These are phyloP conservation scores for Arthrobotrys megalospora DNA, from an alignment of 2,329 filamentous ascomycete genomes.

Conservation along the genomic window DNA sequence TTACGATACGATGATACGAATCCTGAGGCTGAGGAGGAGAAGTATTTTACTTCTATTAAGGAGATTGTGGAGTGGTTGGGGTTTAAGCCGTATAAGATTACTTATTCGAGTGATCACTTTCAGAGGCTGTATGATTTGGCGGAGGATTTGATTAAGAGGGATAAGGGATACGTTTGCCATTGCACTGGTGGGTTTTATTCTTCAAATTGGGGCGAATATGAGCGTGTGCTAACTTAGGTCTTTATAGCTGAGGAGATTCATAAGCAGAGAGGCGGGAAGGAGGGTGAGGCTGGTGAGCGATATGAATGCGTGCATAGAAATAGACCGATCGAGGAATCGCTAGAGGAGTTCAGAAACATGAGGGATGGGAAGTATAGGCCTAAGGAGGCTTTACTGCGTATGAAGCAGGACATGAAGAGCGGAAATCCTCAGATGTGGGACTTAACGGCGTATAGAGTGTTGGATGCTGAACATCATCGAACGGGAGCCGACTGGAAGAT, in stretches of 20 bases:
- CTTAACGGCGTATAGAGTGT: slow-evolving; percentile 88
- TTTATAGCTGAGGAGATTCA: slow-evolving; percentile 81
- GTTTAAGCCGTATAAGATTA: slow-evolving; percentile 83
- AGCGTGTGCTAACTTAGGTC: slow-evolving; percentile 3
- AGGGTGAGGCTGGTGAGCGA: slow-evolving; percentile 75
- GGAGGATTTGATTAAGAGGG: slow-evolving; percentile 83
- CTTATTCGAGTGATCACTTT: slow-evolving; percentile 92
- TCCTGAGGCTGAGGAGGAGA: slow-evolving; percentile 90
- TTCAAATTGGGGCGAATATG: too few relatives aligned
- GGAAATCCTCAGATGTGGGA: slow-evolving; percentile 98
- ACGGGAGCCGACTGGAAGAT: slow-evolving; percentile 90
- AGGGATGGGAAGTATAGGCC: slow-evolving; percentile 90
- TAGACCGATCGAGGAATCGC: slow-evolving; percentile 80
- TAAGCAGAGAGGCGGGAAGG: slow-evolving; percentile 84
- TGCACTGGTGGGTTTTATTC: slow-evolving; percentile 73
- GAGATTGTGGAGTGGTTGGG: slow-evolving; percentile 90
- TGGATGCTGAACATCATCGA: slow-evolving; percentile 80
- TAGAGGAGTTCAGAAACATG: slow-evolving; percentile 90
- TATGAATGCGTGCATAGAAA: slow-evolving; percentile 86
- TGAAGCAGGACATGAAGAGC: slow-evolving; percentile 88
- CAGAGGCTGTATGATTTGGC: slow-evolving; percentile 88
- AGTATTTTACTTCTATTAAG: slow-evolving; percentile 89
- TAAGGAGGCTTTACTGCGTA: slow-evolving; percentile 85
- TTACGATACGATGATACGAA: slow-evolving; percentile 95
- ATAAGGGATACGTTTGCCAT: slow-evolving; percentile 83